Base-by-base conservation (phyloP, 306 rosid genomes). In the Cucumis cinereus region DNA sequence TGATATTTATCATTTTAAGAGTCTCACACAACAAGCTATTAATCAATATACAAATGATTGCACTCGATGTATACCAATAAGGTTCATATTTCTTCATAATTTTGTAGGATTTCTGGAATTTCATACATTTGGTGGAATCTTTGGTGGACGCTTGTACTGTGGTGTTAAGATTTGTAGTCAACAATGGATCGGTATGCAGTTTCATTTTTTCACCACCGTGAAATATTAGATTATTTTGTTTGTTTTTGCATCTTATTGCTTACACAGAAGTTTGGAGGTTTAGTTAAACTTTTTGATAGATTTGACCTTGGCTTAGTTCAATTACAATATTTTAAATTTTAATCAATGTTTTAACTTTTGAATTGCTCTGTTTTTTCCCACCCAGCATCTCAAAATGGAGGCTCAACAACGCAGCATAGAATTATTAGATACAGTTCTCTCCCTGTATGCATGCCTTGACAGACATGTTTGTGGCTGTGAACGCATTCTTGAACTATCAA, bases 391-490 rank as follows among this genome's bases (percentile, higher is more conserved):
- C 83, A 81, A 77, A 52, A 77, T 83, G 23, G 97, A 88, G 84
- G 96, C 86, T 83, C 97, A 94, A 84, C 85, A 71, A 28, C 77
- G 86, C 67, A 87, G 95, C 57, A 79, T 84, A 68, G 90, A 94
- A 84, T 84, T 94, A 79, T 77, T 86, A 16, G 92, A 84, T 81
- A 85, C 90, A 71, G 53, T 86, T 79, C 77, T 94, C 79, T 87
- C 87, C 77, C 78, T 89, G 62, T 83, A 79, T 77, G 85, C 90
- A 33, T 81, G 84, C 82, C 83, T 85, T 79, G 89, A 41, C 54
- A 83, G 82, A 82, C 83, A 81, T 77, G 68, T 82, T 63, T 79
- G 89, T 78, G 88, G 84, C 75, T 77, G 73, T 45, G 97, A 92
- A 84, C 89, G 84, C 57, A 43, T 90, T 50, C 78, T 85, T 82